These are phyloP conservation scores for Escallonia rubra DNA, from an alignment of 129 eudicot genomes.

Conservation along the genomic window DNA sequence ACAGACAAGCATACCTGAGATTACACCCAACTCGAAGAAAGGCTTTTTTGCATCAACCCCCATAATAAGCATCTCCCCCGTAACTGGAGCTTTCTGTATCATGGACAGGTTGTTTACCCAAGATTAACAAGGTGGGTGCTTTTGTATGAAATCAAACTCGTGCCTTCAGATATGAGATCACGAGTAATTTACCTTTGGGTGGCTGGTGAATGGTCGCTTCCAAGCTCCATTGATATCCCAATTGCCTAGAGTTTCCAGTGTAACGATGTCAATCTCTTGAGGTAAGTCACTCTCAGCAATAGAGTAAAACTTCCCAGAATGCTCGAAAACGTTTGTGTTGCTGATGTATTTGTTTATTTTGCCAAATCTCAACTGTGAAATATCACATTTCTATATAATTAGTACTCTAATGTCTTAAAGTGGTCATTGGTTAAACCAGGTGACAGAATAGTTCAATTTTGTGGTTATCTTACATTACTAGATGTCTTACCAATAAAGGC, in stretches of 20 bases:
- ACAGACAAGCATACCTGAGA: constrained; percentile 38
- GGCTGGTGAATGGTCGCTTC: constrained; percentile 70
- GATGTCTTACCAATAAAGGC: too few species aligned
- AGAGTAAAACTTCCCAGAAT: constrained; percentile 51
- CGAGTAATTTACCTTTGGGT: constrained; percentile 54
- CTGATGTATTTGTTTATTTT: constrained; percentile 44
- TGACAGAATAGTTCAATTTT: neutral
- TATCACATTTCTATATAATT: neutral
- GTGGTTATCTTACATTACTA: too few species aligned
- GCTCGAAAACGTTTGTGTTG: constrained; percentile 69
- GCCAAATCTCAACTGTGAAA: constrained; percentile 55
- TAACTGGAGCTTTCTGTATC: constrained; percentile 56
- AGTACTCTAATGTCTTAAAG: neutral
- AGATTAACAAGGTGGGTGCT: neutral
- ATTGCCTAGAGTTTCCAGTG: constrained; percentile 41
- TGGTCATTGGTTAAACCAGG: neutral
- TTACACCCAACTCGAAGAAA: constrained; percentile 53
- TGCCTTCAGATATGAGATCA: neutral
- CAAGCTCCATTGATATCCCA: constrained; percentile 59
- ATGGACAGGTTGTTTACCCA: neutral
- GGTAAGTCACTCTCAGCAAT: constrained; percentile 66
- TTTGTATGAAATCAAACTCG: neutral
- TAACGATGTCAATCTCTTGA: constrained; percentile 50
- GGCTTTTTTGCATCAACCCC: constrained; percentile 63
- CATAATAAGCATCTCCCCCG: constrained; percentile 66